These are phyloP conservation scores for Kregervanrija delftensis DNA, from an alignment of 805 yeast genomes.

Conservation along the genomic window DNA sequence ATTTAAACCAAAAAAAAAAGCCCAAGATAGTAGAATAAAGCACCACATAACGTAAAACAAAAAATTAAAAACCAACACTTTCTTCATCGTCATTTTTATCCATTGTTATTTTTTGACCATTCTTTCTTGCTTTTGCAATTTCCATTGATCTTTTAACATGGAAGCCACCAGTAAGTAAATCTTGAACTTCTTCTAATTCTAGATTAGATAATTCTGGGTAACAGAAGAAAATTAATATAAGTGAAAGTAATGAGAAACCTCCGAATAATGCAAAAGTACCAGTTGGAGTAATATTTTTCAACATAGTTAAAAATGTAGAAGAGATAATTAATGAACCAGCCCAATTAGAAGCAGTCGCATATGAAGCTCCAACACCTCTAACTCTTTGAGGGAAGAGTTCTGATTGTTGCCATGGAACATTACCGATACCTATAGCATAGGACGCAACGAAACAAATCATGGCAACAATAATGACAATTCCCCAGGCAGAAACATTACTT, in stretches of 20 bases:
- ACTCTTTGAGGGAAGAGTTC: constrained; percentile 92
- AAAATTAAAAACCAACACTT: constrained; percentile 1
- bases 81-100: constrained; percentile 5
- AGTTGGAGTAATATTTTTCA: constrained; percentile 86
- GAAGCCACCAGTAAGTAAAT: constrained; percentile 76
- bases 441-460: constrained; percentile 86
- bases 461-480: constrained; percentile 74
- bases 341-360: constrained; percentile 93
- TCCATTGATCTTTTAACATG: constrained; percentile 61
- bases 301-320: constrained; percentile 89
- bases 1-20: no score
- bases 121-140: constrained; percentile 41
- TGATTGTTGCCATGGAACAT: constrained; percentile 97
- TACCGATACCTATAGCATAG: constrained; percentile 93
- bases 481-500: constrained; percentile 70
- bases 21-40: no score
- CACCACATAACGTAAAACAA: neutral
- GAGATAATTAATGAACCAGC: constrained; percentile 88
- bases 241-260: constrained; percentile 65
- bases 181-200: constrained; percentile 86
- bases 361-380: constrained; percentile 86
- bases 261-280: constrained; percentile 93
- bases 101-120: neutral
- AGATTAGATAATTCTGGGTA: constrained; percentile 91
- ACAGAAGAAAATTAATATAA: constrained; percentile 70